Evolutionary conservation across 768 basidiomycete genomes (phyloP).

Genomic region (Xerocomellus dryophilus): DNA sequence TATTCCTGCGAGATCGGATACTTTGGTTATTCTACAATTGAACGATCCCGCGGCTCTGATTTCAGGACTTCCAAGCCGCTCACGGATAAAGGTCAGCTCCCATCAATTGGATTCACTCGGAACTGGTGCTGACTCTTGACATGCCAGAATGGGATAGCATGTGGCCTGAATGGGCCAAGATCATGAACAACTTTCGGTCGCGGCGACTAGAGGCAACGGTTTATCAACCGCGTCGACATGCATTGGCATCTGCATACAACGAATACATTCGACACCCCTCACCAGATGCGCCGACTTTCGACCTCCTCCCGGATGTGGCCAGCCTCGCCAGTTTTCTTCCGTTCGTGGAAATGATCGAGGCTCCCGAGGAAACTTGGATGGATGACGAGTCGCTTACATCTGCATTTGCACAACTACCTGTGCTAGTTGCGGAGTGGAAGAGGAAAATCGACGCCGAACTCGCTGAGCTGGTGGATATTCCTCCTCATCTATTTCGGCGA

Average conservation of each 20-base stretch:
- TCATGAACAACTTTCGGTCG: slow-evolving; percentile 2
- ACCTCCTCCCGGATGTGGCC: background rate
- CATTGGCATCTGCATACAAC: background rate
- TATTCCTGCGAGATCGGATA: slow-evolving; percentile 1
- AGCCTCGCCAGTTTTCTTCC: background rate
- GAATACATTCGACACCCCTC: background rate
- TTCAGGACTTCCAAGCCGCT: slow-evolving; percentile 7
- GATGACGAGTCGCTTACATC: background rate
- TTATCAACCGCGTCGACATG: background rate
- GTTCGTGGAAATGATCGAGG: background rate
- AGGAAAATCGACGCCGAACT: slow-evolving; percentile 6
- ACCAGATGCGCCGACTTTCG: background rate
- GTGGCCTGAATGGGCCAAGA: background rate
- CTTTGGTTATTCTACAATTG: background rate
- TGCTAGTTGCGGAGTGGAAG: slow-evolving; percentile 5
- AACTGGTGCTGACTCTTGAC: background rate
- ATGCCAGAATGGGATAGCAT: slow-evolving; percentile 5
- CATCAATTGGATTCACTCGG: background rate
- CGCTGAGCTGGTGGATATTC: background rate
- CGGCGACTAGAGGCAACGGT: background rate
- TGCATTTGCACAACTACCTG: slow-evolving; percentile 11
- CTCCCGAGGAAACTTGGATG: background rate
- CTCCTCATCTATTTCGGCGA: background rate
- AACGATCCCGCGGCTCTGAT: background rate
- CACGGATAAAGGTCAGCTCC: slow-evolving; percentile 5